Evolutionary conservation across 108 stramenopile species (phyloP).

Genomic region (Cyclotella kingstonii): DNA sequence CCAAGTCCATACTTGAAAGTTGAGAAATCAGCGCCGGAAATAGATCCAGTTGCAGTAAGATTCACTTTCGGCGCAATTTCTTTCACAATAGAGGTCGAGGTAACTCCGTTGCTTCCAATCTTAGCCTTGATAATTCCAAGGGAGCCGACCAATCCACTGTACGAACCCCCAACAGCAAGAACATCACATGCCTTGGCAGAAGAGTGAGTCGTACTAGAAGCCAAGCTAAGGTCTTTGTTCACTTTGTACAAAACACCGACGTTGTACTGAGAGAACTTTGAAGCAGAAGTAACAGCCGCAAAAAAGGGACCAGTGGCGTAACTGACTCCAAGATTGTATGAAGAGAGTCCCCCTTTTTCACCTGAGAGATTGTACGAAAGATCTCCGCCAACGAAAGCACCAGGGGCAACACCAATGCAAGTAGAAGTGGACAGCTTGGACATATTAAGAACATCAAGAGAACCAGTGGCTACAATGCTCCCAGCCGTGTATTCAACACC

Average conservation of each 20-base stretch:
- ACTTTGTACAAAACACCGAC: slow-evolving; percentile 86
- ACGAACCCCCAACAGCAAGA: slow-evolving; percentile 69
- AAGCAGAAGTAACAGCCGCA: slow-evolving; percentile 66
- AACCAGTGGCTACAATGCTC: slow-evolving; percentile 70
- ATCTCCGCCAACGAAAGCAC: slow-evolving; percentile 81
- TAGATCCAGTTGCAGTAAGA: slow-evolving; percentile 83
- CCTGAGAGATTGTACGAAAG: slow-evolving; percentile 84
- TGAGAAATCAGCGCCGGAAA: slow-evolving; percentile 62
- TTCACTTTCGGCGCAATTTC: slow-evolving; percentile 87
- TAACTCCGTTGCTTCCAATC: slow-evolving; percentile 68
- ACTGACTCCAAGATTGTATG: slow-evolving; percentile 77
- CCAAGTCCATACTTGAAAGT: slow-evolving; percentile 88
- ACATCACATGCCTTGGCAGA: slow-evolving; percentile 64
- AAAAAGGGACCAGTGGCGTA: slow-evolving; percentile 82
- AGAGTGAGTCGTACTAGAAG: slow-evolving; percentile 79
- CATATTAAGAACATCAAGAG: slow-evolving; percentile 81
- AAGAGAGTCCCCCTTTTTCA: slow-evolving; percentile 67
- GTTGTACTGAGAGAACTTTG: slow-evolving; percentile 76
- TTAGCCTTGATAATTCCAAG: slow-evolving; percentile 90
- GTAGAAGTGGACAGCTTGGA: slow-evolving; percentile 79
- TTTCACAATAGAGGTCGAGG: slow-evolving; percentile 74
- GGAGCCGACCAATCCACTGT: slow-evolving; percentile 53
- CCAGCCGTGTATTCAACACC: slow-evolving; percentile 85
- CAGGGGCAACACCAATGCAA: slow-evolving; percentile 69
- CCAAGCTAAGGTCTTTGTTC: slow-evolving; percentile 72